phyloP scores from a whole-genome alignment of 177 flowering plant species.

The Vitis hybrid region DNA sequence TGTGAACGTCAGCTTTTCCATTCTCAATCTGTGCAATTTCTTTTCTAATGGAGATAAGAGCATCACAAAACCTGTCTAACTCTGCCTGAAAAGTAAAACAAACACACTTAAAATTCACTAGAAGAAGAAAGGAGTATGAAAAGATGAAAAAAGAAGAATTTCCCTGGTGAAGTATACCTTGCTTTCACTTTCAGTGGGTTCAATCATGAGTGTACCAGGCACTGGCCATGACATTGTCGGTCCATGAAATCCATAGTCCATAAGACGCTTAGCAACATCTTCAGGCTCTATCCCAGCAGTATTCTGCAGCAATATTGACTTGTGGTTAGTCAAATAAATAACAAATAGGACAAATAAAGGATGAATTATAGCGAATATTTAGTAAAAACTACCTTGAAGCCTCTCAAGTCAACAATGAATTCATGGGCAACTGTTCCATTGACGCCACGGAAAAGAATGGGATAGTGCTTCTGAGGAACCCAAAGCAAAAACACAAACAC shows the following conservation, averaged over 20 bases:
- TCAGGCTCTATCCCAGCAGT: constrained; percentile 98
- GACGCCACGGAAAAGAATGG: constrained; percentile 96
- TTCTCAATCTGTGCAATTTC: constrained; percentile 87
- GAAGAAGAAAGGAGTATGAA: background rate
- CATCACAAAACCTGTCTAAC: constrained; percentile 94
- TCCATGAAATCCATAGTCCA: constrained; percentile 96
- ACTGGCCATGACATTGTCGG: constrained; percentile 99
- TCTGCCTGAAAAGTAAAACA: constrained; percentile 63
- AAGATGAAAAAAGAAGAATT: constrained; percentile 1
- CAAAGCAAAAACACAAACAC: constrained; percentile 6
- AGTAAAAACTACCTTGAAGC: constrained; percentile 70
- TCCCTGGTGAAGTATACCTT: constrained; percentile 47
- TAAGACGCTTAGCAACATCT: constrained; percentile 96
- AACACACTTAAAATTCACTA: background rate
- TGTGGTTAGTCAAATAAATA: background rate
- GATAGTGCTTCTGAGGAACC: constrained; percentile 69
- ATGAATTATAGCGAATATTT: background rate
- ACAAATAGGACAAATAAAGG: background rate
- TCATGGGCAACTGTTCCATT: constrained; percentile 98
- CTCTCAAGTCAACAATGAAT: constrained; percentile 89
- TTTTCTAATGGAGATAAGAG: constrained; percentile 91
- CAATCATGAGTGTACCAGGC: constrained; percentile 98
- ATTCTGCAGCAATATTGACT: constrained; percentile 35
- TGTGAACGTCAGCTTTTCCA: constrained; percentile 80
- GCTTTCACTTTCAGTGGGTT: constrained; percentile 99